Evolutionary conservation across 2,329 filamentous ascomycete species (phyloP), one percentile per base, ranked within the genome.

Genomic region (Alternaria sp.): DNA sequence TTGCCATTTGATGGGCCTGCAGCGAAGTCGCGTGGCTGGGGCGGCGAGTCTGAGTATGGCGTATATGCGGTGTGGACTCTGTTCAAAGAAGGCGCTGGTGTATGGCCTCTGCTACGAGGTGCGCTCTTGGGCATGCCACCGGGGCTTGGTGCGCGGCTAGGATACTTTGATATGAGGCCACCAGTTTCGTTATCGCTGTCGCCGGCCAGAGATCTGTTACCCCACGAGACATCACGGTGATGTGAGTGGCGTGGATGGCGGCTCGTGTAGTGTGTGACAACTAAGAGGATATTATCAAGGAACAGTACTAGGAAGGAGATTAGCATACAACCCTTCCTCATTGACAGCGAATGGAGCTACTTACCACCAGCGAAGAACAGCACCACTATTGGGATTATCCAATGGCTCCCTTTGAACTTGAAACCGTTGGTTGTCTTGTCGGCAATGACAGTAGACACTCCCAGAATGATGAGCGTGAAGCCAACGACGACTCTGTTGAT

Each of bases 401-500:
- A 73, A 10, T 68, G 58, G 43, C 65, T 69, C 3, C 59, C 65
- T 3, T 28, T 36, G 32, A 71, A 72, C 28, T 73, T 74, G 60
- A 74, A 70, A 3, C 71, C 70, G 10, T 22, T 58, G 2, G 54
- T 66, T 5, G 63, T 67, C 30, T 66, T 68, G 43, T 73, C 57
- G 1, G 61, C 64, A 14, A 73, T 59, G 2, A 71, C 64, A 10
- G 59, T 54, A 9, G 59, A 61, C 2, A 72, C 54, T 9, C 70
- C 70, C 2, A 72, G 54, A 4, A 73, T 62, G 5, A 69, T 60
- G 10, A 71, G 60, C 1, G 59, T 58, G 43, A 72, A 73, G 12
- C 69, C 71, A 1, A 72, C 55, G 5, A 71, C 61, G 8, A 66
- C 60, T 9, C 70, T 59, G 34, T 68, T 71, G 55, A 74, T 73